Base-by-base conservation (phyloP, 176 grass and related monocot genomes). In the Bolboschoenus planiculmis region DNA sequence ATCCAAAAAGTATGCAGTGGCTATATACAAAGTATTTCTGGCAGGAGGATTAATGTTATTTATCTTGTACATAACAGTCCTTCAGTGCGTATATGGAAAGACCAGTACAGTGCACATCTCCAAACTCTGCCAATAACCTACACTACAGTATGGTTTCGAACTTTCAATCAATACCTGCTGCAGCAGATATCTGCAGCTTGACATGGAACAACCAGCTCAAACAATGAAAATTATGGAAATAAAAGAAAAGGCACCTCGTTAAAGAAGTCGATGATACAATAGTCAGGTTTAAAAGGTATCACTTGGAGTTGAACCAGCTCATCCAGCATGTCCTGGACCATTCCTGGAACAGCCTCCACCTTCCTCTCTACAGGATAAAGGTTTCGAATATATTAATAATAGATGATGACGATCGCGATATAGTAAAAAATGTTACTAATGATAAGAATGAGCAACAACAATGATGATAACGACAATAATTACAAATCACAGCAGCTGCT, bases 231-330 rank as follows among this genome's bases (percentile, higher is more conserved):
- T 40, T 70, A 33, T 51, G 21, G 47, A 73, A 73, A 40, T 5
- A 15, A 75, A 31, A 29, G 26, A 51, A 82, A 80, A 30, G 51
- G 2, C 85, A 95, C 96, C 92, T 93, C 96, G 84, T 89, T 61
- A 80, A 91, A 99, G 77, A 90, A 91, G 80, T 99, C 96, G 5
- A 99, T 80, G 73, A 91, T 70, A 81, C 92, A 99, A 93, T 93
- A 99, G 75, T 99, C 96, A 83, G 96, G 96, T 70, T 93, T 95
- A 73, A 74, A 62, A 78, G 91, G 47, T 79, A 93, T 59, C 81
- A 95, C 83, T 85, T 90, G 90, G 55, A 83, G 76, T 64, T 83
- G 75, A 89, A 82, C 78, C 67, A 95, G 90, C 53, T 78, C 66
- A 87, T 95, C 90, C 88, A 99, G 85, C 9, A 99, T 74, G 80